A percentile compares a stretch with the other conserved stretches of the same genome.
Conservation (phyloP, 768 basidiomycete genomes). For the Cystofilobasidium bisporidii region DNA sequence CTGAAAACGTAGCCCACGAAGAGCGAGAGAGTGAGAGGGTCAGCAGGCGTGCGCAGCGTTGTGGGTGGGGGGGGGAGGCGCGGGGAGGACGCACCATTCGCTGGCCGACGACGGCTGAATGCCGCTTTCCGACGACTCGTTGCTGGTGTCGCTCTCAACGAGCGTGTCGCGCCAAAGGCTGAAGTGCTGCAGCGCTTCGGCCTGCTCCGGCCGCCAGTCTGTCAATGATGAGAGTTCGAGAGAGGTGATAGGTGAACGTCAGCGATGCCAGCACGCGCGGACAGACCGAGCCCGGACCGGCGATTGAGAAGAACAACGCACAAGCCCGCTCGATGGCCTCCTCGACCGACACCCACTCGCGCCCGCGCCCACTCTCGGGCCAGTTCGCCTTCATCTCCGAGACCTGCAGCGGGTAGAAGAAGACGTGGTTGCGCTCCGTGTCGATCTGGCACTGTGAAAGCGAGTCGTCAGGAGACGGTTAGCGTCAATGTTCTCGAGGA, state of each 20-base stretch:
- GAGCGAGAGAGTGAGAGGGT: background rate
- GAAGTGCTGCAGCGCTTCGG: conserved; percentile 4
- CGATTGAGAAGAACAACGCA: background rate
- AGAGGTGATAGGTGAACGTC: background rate
- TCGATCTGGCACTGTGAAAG: conserved; percentile 2
- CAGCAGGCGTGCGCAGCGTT: background rate
- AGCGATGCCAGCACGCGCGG: no score
- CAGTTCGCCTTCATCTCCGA: background rate
- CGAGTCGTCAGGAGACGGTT: no score
- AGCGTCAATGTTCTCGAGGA: no score
- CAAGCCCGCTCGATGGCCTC: conserved; percentile 14
- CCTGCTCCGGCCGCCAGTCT: conserved; percentile 18
- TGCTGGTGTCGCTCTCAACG: conserved; percentile 9
- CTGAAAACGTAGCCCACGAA: background rate
- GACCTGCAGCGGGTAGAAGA: conserved; percentile 16
- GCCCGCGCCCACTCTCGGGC: background rate
- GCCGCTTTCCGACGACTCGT: background rate
- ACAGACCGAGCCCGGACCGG: no score
- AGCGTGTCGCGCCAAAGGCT: conserved; percentile 8
- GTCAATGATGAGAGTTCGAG: background rate
- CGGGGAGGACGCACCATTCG: background rate
- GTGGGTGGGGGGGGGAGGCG: background rate
- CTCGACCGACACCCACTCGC: conserved; percentile 14
- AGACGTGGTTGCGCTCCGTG: conserved; percentile 9
- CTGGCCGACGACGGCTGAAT: background rate